These are phyloP conservation scores for Purshia tridentata DNA, from an alignment of 306 rosid species.

Conservation along the genomic window DNA sequence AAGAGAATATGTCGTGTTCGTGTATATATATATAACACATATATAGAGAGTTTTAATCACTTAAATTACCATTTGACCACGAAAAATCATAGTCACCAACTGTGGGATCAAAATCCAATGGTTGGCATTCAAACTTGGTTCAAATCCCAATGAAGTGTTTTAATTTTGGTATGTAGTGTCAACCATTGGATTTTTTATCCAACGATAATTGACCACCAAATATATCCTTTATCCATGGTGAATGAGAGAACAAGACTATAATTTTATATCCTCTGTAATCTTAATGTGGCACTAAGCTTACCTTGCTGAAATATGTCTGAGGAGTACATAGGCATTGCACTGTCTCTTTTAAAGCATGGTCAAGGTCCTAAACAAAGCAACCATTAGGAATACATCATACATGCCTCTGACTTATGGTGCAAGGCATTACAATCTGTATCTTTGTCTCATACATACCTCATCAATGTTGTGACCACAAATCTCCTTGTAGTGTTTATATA, in stretches of 20 bases:
- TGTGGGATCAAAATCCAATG: neutral
- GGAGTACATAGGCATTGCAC: constrained; percentile 75
- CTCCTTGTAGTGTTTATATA: constrained; percentile 65
- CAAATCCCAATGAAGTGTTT: neutral
- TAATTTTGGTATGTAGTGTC: neutral
- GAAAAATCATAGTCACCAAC: neutral
- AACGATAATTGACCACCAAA: neutral
- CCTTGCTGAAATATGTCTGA: constrained; percentile 63
- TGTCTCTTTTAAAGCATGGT: constrained; percentile 47
- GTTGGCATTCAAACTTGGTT: neutral
- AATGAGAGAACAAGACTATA: no score
- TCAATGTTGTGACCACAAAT: constrained; percentile 55
- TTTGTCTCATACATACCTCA: constrained; percentile 57
- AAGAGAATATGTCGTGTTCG: no score
- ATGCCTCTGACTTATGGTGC: neutral
- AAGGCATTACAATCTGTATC: no score
- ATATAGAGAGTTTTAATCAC: neutral
- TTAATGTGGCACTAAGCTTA: constrained; percentile 23
- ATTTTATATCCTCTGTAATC: neutral
- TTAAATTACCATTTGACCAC: no score
- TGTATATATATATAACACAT: no score
- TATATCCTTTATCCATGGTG: no score
- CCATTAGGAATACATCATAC: neutral
- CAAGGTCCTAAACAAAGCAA: constrained; percentile 56
- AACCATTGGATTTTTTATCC: neutral